Base-by-base conservation (phyloP, 2,329 filamentous ascomycete species). In the Mycocentrospora acerina region DNA sequence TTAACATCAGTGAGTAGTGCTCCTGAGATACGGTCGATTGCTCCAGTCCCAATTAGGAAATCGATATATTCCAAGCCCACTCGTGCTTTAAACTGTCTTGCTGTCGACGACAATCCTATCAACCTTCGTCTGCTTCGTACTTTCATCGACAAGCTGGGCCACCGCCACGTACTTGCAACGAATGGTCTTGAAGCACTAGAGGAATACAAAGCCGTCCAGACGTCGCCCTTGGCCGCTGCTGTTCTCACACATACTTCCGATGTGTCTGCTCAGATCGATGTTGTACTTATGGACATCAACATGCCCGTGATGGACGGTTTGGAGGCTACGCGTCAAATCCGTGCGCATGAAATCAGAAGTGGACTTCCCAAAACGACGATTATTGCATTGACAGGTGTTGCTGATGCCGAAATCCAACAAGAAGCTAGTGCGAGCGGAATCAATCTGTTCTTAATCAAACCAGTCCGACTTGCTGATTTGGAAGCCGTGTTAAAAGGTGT, bases 371-470 rank as follows among this genome's bases (percentile, higher is more conserved):
- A 69, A 1, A 70, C 73, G 0, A 72, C 68, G 0, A 71, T 80
- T 18, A 74, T 80, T 30, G 77, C 77, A 0, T 53, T 80, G 16
- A 79, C 77, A 1, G 77, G 76, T 0, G 59, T 79, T 15, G 77
- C 75, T 2, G 76, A 72, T 33, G 66, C 69, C 1, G 71, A 71
- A 35, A 74, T 74, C 1, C 67, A 73, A 33, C 66, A 71, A 25
- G 74, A 79, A 42, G 76, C 77, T 0, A 71, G 76, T 34, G 72
- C 70, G 2, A 75, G 71, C 32, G 78, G 78, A 1, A 67, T 80
- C 6, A 76, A 81, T 42, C 38, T 79, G 7, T 80, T 79, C 36
- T 48, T 81, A 13, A 78, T 77, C 12, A 78, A 78, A 55, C 76
- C 76, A 1, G 72, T 78, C 7, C 55, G 68, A 6, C 62, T 74